These are phyloP conservation scores for Phytophthora pini DNA, from an alignment of 352 stramenopile genomes.

Conservation along the genomic window DNA sequence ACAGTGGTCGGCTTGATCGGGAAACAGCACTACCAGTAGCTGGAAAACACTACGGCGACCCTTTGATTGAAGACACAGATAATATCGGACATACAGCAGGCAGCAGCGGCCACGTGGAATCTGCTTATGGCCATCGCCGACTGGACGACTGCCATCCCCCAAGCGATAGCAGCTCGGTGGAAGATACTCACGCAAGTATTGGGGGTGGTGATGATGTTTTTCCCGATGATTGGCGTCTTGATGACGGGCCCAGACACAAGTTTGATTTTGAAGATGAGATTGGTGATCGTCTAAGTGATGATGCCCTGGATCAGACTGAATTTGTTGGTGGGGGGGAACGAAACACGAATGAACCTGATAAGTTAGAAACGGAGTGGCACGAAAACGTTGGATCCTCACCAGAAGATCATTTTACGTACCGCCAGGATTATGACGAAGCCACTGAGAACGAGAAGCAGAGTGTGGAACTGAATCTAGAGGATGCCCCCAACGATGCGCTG, in stretches of 20 bases:
- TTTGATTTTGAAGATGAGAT: constrained; percentile 22
- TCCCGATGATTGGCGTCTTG: constrained; percentile 17
- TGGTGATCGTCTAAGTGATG: constrained; percentile 18
- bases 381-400: constrained; percentile 3
- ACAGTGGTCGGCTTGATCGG: neutral
- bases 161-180: neutral
- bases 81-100: constrained; percentile 14
- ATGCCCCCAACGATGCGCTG: constrained; percentile 27
- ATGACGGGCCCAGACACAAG: constrained; percentile 19
- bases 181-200: constrained; percentile 3
- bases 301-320: neutral
- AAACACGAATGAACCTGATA: neutral
- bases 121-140: constrained; percentile 2
- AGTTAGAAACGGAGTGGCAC: constrained; percentile 7
- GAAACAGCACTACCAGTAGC: neutral
- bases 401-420: constrained; percentile 8
- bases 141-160: constrained; percentile 10
- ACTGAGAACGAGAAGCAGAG: neutral
- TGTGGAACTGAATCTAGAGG: constrained; percentile 1
- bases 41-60: constrained; percentile 9
- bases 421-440: constrained; percentile 10
- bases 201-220: neutral
- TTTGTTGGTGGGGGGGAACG: constrained; percentile 1
- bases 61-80: constrained; percentile 15
- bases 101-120: constrained; percentile 18